These are phyloP conservation scores for Lyophyllum shimeji DNA, from an alignment of 768 basidiomycete genomes.

Conservation along the genomic window DNA sequence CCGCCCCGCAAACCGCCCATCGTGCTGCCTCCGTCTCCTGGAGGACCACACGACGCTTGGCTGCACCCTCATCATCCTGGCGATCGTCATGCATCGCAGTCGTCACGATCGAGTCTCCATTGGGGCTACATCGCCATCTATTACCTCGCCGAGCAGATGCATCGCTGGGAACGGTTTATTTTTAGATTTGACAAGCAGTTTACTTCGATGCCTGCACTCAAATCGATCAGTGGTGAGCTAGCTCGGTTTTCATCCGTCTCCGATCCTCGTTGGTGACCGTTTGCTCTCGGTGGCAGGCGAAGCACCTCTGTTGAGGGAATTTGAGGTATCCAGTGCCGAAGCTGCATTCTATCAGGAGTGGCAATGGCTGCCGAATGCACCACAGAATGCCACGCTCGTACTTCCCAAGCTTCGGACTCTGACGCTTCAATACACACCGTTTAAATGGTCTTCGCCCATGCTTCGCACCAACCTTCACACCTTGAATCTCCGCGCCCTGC, in stretches of 20 bases:
- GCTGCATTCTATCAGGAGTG: slow-evolving; percentile 63
- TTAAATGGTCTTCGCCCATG: slow-evolving; percentile 77
- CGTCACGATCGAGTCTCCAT: slow-evolving; percentile 52
- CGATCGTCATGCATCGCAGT: slow-evolving; percentile 23
- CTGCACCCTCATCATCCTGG: slow-evolving; percentile 25
- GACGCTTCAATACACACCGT: slow-evolving; percentile 70
- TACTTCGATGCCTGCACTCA: slow-evolving; percentile 69
- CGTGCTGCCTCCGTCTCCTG: slow-evolving; percentile 45
- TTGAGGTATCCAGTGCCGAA: slow-evolving; percentile 75
- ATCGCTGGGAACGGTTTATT: slow-evolving; percentile 78
- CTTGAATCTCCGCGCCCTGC: slow-evolving; percentile 65
- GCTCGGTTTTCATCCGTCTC: neutral
- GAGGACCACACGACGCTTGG: slow-evolving; percentile 37
- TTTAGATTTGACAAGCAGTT: slow-evolving; percentile 81
- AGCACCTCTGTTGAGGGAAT: slow-evolving; percentile 72
- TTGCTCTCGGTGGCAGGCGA: slow-evolving; percentile 43
- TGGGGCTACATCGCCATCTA: slow-evolving; percentile 83
- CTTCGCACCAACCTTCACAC: slow-evolving; percentile 57
- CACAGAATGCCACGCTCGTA: slow-evolving; percentile 28
- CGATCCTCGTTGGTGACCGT: slow-evolving; percentile 1
- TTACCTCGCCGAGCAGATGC: slow-evolving; percentile 79
- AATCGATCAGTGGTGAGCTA: slow-evolving; percentile 64
- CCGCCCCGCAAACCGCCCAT: slow-evolving; percentile 41
- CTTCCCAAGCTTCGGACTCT: slow-evolving; percentile 55
- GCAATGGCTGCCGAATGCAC: slow-evolving; percentile 70